These are phyloP conservation scores for Lumnitzera littorea DNA, from an alignment of 345 rosid species.

Conservation along the genomic window DNA sequence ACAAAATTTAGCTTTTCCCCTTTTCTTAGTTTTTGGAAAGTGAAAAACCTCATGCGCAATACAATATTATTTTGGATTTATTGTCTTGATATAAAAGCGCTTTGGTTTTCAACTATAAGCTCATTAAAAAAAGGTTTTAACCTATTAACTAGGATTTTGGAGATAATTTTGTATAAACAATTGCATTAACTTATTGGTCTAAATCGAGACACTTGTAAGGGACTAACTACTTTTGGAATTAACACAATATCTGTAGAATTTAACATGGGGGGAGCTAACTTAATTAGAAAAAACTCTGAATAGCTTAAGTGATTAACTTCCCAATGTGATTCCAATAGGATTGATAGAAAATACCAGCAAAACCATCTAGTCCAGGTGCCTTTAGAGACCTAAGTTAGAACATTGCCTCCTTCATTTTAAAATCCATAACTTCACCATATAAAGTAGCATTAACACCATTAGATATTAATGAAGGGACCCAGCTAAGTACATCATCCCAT, in stretches of 20 bases:
- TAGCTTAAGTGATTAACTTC: no score
- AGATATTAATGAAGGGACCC: no score
- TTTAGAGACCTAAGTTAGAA: no score
- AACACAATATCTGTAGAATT: neutral
- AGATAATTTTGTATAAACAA: neutral
- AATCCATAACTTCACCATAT: no score
- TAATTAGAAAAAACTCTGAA: no score
- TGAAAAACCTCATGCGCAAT: neutral
- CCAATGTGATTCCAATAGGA: no score
- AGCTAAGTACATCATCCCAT: no score
- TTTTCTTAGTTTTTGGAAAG: neutral
- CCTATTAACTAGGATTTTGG: neutral
- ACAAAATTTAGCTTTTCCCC: neutral
- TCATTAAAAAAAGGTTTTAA: neutral
- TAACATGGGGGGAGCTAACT: no score
- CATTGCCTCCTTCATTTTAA: no score
- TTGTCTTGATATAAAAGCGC: neutral
- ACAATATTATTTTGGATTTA: neutral
- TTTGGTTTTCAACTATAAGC: neutral
- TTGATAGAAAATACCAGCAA: no score
- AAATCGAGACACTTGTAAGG: neutral
- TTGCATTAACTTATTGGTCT: neutral
- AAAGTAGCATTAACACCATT: no score
- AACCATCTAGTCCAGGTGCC: no score
- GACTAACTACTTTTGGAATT: neutral